Evolutionary conservation across 768 basidiomycete genomes (phyloP), one percentile per base, ranked within the genome.

Genomic region (Leccinum boreale): DNA sequence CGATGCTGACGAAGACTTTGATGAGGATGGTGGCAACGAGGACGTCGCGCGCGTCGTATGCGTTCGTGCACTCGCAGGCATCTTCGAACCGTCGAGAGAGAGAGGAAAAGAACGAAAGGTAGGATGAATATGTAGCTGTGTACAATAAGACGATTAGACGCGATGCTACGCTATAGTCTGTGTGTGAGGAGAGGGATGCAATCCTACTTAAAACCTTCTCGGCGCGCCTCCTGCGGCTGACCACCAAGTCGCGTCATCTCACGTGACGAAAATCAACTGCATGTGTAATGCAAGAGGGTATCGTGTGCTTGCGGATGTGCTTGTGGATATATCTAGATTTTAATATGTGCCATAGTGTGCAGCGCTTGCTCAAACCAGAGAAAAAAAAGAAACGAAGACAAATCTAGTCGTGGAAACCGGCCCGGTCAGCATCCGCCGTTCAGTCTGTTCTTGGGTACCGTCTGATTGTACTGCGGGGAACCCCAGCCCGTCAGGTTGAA

Each of bases 361-460:
- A 36, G 14, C 19, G 21, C 51, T 28, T 50, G 52, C 35, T 11
- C n/a, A n/a, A 42, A 42, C n/a, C 15, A 46, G n/a, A 23, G 12
- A 45, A 35, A n/a, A n/a, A 21, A 33, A 44, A 33, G 19, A 49
- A 49, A 52, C 42, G n/a, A 24, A 42, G 47, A 51, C 26, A 53
- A 51, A 56, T 50, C 52, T 15, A 58, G 29, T 45, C 61, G 21
- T 65, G 19, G 14, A 31, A 54, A 42, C 24, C 23, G 35, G 31
- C 50, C 11, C 35, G 42, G 33, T 72, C 51, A 72, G 49, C 71
- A 72, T 51, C 62, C 67, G 23, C 71, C 71, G 15, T 63, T 67
- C 48, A 72, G 36, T 24, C 72, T 78, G 70, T 85, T 89, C 73
- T 83, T 86, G 10, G 87, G 87, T 73, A 81, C 81, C 12, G 77